Conservation (phyloP, 306 rosid species). For the Sicyos baderoa region DNA sequence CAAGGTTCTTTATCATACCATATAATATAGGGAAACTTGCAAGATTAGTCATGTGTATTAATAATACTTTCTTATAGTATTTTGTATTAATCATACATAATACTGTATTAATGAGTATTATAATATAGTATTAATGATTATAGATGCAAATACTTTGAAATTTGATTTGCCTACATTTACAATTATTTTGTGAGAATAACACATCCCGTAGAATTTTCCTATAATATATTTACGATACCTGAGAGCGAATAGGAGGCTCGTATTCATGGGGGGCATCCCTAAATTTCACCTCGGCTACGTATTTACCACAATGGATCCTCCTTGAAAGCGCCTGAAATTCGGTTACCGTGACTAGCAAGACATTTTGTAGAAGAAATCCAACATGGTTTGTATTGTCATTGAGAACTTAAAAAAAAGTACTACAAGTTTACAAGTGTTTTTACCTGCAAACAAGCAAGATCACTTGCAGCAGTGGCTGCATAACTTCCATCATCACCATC, state of each 20-base stretch:
- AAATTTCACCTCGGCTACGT: conserved; percentile 90
- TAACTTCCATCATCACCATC: conserved; percentile 79
- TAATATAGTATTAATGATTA: too few relatives aligned
- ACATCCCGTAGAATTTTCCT: too few relatives aligned
- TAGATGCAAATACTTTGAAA: too few relatives aligned
- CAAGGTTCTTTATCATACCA: not conserved
- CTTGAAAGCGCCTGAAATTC: conserved; percentile 65
- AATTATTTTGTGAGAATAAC: too few relatives aligned
- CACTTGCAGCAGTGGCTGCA: conserved; percentile 75
- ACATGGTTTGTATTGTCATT: not conserved
- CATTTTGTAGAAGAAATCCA: not conserved
- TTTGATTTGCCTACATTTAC: too few relatives aligned
- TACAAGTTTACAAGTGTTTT: not conserved
- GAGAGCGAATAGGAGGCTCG: conserved; percentile 60
- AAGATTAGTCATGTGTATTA: too few relatives aligned
- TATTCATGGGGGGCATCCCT: conserved; percentile 64
- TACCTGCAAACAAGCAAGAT: conserved; percentile 85
- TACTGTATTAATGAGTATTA: too few relatives aligned
- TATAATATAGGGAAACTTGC: too few relatives aligned
- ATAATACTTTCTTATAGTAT: too few relatives aligned
- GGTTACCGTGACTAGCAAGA: too few relatives aligned
- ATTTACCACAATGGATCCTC: conserved; percentile 86
- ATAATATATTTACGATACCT: conserved; percentile 37
- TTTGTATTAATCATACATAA: too few relatives aligned
- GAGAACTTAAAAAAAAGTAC: not conserved